Evolutionary conservation across 805 yeast species (phyloP), one percentile per base, ranked within the genome.

Genomic region (Kuraishia molischiana): DNA sequence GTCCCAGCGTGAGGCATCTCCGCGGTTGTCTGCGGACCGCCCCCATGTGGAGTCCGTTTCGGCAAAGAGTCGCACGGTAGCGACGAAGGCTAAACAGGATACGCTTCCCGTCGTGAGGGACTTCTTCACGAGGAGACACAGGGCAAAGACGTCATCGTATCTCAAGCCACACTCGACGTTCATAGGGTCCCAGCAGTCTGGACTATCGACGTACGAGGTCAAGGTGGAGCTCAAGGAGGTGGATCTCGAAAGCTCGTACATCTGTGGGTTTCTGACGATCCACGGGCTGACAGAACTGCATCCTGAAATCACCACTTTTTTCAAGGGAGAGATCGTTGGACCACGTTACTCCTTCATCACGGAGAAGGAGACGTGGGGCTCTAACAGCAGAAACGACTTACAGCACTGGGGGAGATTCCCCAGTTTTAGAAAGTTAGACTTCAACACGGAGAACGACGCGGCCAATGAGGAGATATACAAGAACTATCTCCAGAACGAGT

Each of bases 101-200:
- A n/a, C n/a, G n/a, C n/a, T n/a, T n/a, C n/a, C n/a, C n/a, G n/a
- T n/a, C n/a, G n/a, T n/a, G n/a, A n/a, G n/a, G 10, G 37, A 35
- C 19, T 35, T 35, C 26, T 35, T 35, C 13, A 10, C 32, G 8
- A 24, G 17, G 32, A 35, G 24, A 21, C 21, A 18, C 32, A 4
- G 14, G n/a, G 32, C 26, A 11, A 35, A 26, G 32, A 39, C 47
- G 4, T 52, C 67, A 10, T 63, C 72, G 37, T 73, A 70, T 38
- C 59, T 84, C 15, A 69, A 72, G 39, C 79, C 87, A 3, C 79
- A 82, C 34, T 66, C 84, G 19, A 59, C 51, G 28, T 84, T 78
- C 46, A 52, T 64, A 6, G 94, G 94, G 2, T 69, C 76, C 18
- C 94, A 84, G 50, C 81, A 76, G 49, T 74, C 85, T 9, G 85